phyloP scores from a whole-genome alignment of 371 early-diverging fungal genomes.

The Blakeslea trispora region DNA sequence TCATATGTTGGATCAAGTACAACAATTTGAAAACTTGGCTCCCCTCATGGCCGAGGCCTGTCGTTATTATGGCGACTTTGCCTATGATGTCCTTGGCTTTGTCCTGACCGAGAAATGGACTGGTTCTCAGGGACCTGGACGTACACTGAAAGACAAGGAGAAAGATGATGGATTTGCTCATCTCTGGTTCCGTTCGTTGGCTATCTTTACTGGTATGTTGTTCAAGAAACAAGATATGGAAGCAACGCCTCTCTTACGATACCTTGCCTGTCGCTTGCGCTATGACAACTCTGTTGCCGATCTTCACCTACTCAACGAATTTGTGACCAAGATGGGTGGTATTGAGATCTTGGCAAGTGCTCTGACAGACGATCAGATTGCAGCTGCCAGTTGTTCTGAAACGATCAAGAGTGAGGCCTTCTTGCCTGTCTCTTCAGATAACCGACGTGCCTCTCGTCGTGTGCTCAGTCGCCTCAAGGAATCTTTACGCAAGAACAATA shows the following conservation, averaged over 20 bases:
- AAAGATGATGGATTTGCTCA: conserved; percentile 63
- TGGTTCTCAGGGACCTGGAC: conserved; percentile 51
- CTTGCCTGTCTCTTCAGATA: conserved; percentile 46
- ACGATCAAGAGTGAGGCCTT: conserved; percentile 57
- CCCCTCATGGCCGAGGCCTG: conserved; percentile 84
- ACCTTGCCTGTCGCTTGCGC: conserved; percentile 66
- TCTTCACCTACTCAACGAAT: conserved; percentile 68
- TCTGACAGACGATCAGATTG: conserved; percentile 60
- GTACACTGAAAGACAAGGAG: conserved; percentile 43
- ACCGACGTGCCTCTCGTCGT: conserved; percentile 55
- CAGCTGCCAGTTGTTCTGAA: conserved; percentile 72
- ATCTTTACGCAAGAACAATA: conserved; percentile 56
- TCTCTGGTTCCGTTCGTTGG: conserved; percentile 61
- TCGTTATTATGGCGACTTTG: conserved; percentile 81
- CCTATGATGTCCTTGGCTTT: conserved; percentile 82
- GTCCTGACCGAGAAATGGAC: conserved; percentile 71
- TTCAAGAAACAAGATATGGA: conserved; percentile 74
- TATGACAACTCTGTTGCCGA: conserved; percentile 50
- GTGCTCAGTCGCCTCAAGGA: conserved; percentile 63
- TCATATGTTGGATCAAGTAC: conserved; percentile 76
- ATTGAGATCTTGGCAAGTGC: conserved; percentile 60
- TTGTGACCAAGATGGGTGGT: conserved; percentile 76
- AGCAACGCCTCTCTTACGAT: conserved; percentile 64
- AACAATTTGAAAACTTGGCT: conserved; percentile 86
- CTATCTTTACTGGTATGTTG: conserved; percentile 73